Conservation (phyloP, 1,139 yeast species). For the Kodamaea ohmeri region DNA sequence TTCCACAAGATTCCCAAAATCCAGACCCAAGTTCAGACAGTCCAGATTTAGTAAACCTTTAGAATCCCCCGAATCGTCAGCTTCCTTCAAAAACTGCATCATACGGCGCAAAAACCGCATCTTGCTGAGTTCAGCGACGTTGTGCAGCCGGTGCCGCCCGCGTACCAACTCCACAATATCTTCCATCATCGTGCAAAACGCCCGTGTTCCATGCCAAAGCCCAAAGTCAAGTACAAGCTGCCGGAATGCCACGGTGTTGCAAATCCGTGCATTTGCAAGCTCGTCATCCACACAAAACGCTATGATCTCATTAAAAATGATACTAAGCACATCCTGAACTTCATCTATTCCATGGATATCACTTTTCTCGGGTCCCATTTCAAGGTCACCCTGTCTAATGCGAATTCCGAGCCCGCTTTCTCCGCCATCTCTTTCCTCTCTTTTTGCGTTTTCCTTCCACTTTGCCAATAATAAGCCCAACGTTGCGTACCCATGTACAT, state of each 20-base stretch:
- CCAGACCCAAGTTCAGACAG: background rate
- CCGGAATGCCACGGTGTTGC: slow-evolving; percentile 22
- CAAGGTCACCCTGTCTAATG: too few species aligned
- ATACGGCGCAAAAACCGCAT: slow-evolving; percentile 55
- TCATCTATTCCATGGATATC: too few species aligned
- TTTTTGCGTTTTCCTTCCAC: background rate
- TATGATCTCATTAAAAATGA: too few species aligned
- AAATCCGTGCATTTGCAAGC: background rate
- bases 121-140: slow-evolving; percentile 48
- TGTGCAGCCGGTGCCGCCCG: slow-evolving; percentile 46
- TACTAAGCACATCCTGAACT: too few species aligned
- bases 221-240: slow-evolving; percentile 35
- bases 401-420: background rate
- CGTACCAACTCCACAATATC: slow-evolving; percentile 56
- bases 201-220: slow-evolving; percentile 35
- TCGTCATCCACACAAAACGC: slow-evolving; percentile 1
- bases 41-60: too few species aligned
- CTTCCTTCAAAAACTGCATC: slow-evolving; percentile 46
- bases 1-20: slow-evolving; percentile 7
- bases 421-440: background rate
- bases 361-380: too few species aligned
- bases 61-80: too few species aligned
- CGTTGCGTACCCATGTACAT: slow-evolving; percentile 41
- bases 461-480: slow-evolving; percentile 27
- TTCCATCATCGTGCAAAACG: slow-evolving; percentile 49